A percentile compares a stretch with the other conserved stretches of the same genome.
Conservation (phyloP, 805 yeast species). For the Candida saitoana region DNA sequence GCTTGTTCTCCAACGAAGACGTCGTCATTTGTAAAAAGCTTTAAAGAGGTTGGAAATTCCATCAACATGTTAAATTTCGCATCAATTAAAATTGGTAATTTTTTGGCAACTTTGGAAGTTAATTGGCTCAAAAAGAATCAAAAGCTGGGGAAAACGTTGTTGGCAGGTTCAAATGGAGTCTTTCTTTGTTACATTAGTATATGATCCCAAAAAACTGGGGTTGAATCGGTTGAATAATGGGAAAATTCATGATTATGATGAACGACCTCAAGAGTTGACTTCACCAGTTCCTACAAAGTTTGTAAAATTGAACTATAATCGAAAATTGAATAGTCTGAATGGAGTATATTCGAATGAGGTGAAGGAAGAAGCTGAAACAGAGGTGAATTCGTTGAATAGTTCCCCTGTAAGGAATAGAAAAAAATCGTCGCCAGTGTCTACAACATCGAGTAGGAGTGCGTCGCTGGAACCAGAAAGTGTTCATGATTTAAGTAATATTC, state of each 20-base stretch:
- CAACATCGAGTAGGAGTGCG: background rate
- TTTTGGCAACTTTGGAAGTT: background rate
- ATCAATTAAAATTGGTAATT: background rate
- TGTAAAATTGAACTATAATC: background rate
- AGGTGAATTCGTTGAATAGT: slow-evolving; percentile 1
- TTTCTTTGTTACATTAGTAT: background rate
- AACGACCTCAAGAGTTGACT: background rate
- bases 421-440: background rate
- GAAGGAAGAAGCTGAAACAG: background rate
- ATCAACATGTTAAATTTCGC: background rate
- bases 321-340: background rate
- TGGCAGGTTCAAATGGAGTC: background rate
- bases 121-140: too few relatives aligned
- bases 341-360: background rate
- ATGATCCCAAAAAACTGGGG: background rate
- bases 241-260: background rate
- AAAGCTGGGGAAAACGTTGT: background rate
- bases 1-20: slow-evolving; percentile 17
- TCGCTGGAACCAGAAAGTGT: slow-evolving; percentile 2
- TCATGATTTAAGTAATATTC: background rate
- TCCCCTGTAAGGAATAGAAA: background rate
- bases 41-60: background rate
- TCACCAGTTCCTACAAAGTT: background rate
- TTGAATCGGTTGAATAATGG: background rate
- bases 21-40: slow-evolving; percentile 24